A percentile compares a stretch with the other conserved stretches of the same genome.
phyloP scores from a whole-genome alignment of 2,329 filamentous ascomycete genomes.

The Gnomoniopsis smithogilvyi region DNA sequence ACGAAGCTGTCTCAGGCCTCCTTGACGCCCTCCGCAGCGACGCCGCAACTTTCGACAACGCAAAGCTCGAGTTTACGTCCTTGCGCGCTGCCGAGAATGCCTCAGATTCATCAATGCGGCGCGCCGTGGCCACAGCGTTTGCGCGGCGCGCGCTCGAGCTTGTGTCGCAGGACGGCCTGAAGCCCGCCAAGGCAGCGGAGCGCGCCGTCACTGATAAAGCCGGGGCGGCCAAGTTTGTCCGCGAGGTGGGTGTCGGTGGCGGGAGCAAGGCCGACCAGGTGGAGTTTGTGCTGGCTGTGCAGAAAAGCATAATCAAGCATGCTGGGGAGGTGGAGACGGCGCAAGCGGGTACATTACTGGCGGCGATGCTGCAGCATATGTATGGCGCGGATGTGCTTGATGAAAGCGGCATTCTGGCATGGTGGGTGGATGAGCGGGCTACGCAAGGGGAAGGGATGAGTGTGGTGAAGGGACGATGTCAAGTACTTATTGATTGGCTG shows the following conservation, averaged over 20 bases:
- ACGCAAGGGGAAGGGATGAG: slow-evolving; percentile 65
- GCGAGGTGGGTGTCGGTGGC: slow-evolving; percentile 58
- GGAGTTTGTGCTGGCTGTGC: slow-evolving; percentile 78
- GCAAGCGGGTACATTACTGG: slow-evolving; percentile 61
- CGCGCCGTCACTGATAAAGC: slow-evolving; percentile 52
- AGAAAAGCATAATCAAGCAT: slow-evolving; percentile 70
- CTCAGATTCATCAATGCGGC: slow-evolving; percentile 82
- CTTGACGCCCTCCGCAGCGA: slow-evolving; percentile 77
- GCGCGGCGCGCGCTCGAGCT: slow-evolving; percentile 77
- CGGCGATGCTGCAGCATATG: slow-evolving; percentile 78
- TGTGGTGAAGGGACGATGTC: slow-evolving; percentile 68
- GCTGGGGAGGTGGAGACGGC: slow-evolving; percentile 44
- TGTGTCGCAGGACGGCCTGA: slow-evolving; percentile 44
- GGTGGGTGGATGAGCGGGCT: slow-evolving; percentile 78
- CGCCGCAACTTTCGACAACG: slow-evolving; percentile 73
- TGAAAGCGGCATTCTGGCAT: slow-evolving; percentile 81
- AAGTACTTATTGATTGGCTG: slow-evolving; percentile 79
- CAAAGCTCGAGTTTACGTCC: slow-evolving; percentile 87
- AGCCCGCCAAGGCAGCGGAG: slow-evolving; percentile 63
- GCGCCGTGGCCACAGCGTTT: slow-evolving; percentile 81
- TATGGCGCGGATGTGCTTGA: slow-evolving; percentile 83
- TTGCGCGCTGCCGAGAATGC: slow-evolving; percentile 90
- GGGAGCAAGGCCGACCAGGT: slow-evolving; percentile 74
- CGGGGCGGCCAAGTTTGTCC: slow-evolving; percentile 54
- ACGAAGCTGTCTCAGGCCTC: slow-evolving; percentile 83